phyloP scores from a whole-genome alignment of 345 rosid genomes.

The Eucalyptus paniculata region DNA sequence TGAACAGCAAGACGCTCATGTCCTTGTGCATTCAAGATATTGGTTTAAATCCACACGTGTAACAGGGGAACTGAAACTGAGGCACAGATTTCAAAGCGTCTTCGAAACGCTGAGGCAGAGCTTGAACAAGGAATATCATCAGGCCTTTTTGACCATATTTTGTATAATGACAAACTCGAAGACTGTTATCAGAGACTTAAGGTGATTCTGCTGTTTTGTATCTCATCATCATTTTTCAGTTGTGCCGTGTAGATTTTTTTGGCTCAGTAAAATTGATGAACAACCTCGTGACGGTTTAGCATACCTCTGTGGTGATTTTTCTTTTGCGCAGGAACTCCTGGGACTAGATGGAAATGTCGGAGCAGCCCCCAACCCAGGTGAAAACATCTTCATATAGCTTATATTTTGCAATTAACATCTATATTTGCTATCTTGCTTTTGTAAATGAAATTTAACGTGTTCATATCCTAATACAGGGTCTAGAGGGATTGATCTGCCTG shows the following conservation, averaged over 20 bases:
- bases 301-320: neutral
- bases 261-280: neutral
- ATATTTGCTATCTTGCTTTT: neutral
- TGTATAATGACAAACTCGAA: slow-evolving; percentile 65
- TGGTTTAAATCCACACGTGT: neutral
- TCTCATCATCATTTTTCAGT: neutral
- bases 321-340: slow-evolving; percentile 25
- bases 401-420: neutral
- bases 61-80: slow-evolving; percentile 86
- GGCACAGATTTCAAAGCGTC: slow-evolving; percentile 76
- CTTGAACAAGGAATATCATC: slow-evolving; percentile 65
- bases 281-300: neutral
- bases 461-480: slow-evolving; percentile 26
- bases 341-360: slow-evolving; percentile 29
- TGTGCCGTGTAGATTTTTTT: neutral
- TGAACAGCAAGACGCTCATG: neutral
- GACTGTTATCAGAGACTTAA: slow-evolving; percentile 72
- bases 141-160: slow-evolving; percentile 52
- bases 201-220: slow-evolving; percentile 23
- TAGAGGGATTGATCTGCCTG: slow-evolving; percentile 40
- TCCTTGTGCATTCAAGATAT: neutral
- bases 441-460: neutral
- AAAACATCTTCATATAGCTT: neutral
- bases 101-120: slow-evolving; percentile 65
- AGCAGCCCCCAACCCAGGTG: slow-evolving; percentile 41